Conservation (phyloP, 768 basidiomycete species). For the Cystofilobasidium capitatum region DNA sequence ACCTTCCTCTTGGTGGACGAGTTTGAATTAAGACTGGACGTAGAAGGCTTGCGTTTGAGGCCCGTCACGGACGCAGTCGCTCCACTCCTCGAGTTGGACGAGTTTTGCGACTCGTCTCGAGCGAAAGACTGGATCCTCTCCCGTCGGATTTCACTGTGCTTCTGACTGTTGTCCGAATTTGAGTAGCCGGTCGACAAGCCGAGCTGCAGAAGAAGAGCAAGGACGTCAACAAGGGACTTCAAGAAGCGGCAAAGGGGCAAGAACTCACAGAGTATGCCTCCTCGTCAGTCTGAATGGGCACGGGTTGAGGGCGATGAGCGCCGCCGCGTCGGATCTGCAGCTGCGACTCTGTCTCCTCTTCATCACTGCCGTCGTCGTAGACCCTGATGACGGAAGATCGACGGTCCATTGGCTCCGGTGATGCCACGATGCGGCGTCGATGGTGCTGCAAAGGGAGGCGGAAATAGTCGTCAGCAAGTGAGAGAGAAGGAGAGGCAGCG, state of each 20-base stretch:
- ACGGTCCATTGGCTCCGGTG: neutral
- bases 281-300: neutral
- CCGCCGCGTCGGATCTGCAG: slow-evolving; percentile 1
- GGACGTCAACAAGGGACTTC: neutral
- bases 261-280: slow-evolving; percentile 5
- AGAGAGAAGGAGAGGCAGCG: neutral
- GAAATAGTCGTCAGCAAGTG: neutral
- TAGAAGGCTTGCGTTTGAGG: neutral
- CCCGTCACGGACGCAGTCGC: neutral
- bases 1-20: neutral
- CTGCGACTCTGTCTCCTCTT: slow-evolving; percentile 1
- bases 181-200: slow-evolving; percentile 4
- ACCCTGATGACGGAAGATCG: neutral
- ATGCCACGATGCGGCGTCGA: neutral
- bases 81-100: neutral
- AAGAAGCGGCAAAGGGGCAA: neutral
- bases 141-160: neutral
- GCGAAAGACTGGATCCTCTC: neutral
- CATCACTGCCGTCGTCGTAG: slow-evolving; percentile 1
- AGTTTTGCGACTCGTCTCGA: slow-evolving; percentile 2
- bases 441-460: neutral
- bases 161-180: neutral
- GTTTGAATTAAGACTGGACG: neutral
- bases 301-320: neutral
- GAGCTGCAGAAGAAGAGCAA: neutral